phyloP scores from a whole-genome alignment of 164 flowering plant genomes.

The Piper betle region DNA sequence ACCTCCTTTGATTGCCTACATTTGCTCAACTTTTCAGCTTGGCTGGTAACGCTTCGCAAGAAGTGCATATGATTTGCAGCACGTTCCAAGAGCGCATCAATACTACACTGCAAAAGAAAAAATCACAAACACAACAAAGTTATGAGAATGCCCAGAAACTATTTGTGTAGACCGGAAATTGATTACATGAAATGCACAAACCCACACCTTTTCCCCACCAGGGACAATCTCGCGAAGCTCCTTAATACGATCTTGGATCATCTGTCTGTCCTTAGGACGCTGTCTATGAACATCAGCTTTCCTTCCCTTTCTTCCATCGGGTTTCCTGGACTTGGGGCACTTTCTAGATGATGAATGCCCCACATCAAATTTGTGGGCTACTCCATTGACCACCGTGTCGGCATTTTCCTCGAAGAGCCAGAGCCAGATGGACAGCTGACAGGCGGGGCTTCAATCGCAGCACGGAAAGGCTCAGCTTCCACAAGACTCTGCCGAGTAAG shows the following conservation, averaged over 20 bases:
- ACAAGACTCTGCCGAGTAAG: constrained; percentile 10
- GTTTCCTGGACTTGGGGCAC: constrained; percentile 20
- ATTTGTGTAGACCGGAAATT: neutral
- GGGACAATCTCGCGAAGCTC: constrained; percentile 84
- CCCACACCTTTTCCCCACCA: constrained; percentile 52
- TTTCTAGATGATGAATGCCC: constrained; percentile 14
- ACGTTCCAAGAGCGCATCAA: constrained; percentile 70
- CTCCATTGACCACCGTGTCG: constrained; percentile 23
- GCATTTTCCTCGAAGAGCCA: constrained; percentile 20
- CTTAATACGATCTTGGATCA: constrained; percentile 81
- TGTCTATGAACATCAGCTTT: constrained; percentile 32
- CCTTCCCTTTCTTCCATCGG: constrained; percentile 28
- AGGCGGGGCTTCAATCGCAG: constrained; percentile 6
- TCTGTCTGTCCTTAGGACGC: constrained; percentile 87
- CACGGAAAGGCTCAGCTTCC: constrained; percentile 10
- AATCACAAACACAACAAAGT: neutral
- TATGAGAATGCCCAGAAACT: neutral
- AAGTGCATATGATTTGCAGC: constrained; percentile 77
- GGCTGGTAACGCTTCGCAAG: constrained; percentile 42
- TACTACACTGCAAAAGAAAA: constrained; percentile 63
- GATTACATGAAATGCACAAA: neutral
- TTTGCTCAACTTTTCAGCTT: constrained; percentile 52
- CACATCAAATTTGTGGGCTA: constrained; percentile 15
- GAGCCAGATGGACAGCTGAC: constrained; percentile 21
- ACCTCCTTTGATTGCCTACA: constrained; percentile 28